These are phyloP conservation scores for Diplodia corticola DNA, from an alignment of 2,329 filamentous ascomycete genomes.

Conservation along the genomic window DNA sequence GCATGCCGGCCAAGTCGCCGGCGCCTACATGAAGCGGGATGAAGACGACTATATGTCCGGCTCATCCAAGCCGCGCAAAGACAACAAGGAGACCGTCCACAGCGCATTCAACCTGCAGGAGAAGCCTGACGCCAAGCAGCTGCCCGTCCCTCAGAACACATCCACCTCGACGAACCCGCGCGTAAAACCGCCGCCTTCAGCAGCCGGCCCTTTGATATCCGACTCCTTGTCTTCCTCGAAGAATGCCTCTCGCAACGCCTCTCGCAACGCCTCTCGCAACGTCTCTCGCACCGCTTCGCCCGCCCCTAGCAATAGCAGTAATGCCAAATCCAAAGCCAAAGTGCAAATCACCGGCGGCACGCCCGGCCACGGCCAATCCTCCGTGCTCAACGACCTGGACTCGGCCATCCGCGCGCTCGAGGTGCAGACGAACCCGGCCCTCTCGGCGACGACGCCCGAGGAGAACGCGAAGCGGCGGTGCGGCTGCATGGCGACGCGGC, in stretches of 20 bases:
- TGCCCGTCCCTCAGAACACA: slow-evolving; percentile 27
- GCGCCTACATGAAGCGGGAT: slow-evolving; percentile 75
- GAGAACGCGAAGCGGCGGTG: slow-evolving; percentile 66
- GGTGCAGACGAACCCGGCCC: slow-evolving; percentile 82
- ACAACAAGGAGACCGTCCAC: slow-evolving; percentile 37
- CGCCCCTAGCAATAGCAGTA: slow-evolving; percentile 29
- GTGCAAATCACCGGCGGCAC: slow-evolving; percentile 73
- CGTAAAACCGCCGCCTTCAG: slow-evolving; percentile 62
- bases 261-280: slow-evolving; percentile 26
- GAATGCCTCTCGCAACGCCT: slow-evolving; percentile 31
- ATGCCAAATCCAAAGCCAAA: slow-evolving; percentile 61
- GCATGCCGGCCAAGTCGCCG: slow-evolving; percentile 63
- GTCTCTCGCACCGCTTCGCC: slow-evolving; percentile 52
- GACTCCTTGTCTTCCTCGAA: slow-evolving; percentile 53
- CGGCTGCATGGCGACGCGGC: slow-evolving; percentile 82
- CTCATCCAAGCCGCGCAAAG: slow-evolving; percentile 43
- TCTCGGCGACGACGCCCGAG: slow-evolving; percentile 51
- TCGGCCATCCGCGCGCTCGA: slow-evolving; percentile 87
- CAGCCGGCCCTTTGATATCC: slow-evolving; percentile 77
- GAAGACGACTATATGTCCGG: slow-evolving; percentile 71
- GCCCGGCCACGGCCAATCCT: slow-evolving; percentile 79
- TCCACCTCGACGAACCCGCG: slow-evolving; percentile 39
- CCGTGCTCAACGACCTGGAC: slow-evolving; percentile 66
- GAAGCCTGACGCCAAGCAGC: slow-evolving; percentile 50
- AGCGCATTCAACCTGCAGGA: slow-evolving; percentile 52